Percentiles rank a stretch among this genome's conserved stretches.
Conservation (phyloP, 2,329 filamentous ascomycete genomes). For the Cytospora mali region DNA sequence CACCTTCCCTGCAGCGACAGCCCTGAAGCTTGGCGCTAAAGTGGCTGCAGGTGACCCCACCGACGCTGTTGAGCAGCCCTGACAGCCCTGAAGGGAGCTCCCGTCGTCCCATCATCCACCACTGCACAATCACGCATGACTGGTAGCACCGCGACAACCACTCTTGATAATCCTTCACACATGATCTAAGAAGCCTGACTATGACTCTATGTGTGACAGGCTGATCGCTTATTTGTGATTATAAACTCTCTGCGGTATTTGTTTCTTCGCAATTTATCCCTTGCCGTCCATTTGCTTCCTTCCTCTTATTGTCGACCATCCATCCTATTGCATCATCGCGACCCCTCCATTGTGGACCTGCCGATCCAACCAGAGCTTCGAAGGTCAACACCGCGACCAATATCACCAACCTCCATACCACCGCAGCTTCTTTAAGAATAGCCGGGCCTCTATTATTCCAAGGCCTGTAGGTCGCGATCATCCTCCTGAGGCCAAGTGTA, state of each 20-base stretch:
- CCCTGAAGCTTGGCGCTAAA: not conserved
- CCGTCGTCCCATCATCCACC: conserved; percentile 1
- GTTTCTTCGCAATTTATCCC: not conserved
- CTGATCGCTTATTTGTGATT: not conserved
- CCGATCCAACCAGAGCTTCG: conserved; percentile 8
- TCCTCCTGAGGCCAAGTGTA: not conserved
- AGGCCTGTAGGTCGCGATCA: not conserved
- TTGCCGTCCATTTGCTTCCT: not conserved
- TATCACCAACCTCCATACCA: not conserved
- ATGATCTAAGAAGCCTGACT: conserved; percentile 9
- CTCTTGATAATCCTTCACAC: not conserved
- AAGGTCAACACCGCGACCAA: not conserved
- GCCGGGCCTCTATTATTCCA: not conserved
- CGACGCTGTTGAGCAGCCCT: not conserved
- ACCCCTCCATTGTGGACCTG: conserved; percentile 12
- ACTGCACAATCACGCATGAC: conserved; percentile 14
- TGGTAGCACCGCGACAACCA: not conserved
- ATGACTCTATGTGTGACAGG: not conserved
- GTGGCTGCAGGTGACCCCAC: conserved; percentile 2
- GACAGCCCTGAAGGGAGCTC: conserved; percentile 2
- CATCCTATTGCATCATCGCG: conserved; percentile 19
- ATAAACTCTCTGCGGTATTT: not conserved
- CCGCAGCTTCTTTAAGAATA: not conserved
- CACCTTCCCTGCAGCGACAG: not conserved
- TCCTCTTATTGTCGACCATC: not conserved